Percentiles rank a stretch among this genome's conserved stretches.
phyloP scores from a whole-genome alignment of 2,329 filamentous ascomycete genomes.

The Scytalidium sp. region DNA sequence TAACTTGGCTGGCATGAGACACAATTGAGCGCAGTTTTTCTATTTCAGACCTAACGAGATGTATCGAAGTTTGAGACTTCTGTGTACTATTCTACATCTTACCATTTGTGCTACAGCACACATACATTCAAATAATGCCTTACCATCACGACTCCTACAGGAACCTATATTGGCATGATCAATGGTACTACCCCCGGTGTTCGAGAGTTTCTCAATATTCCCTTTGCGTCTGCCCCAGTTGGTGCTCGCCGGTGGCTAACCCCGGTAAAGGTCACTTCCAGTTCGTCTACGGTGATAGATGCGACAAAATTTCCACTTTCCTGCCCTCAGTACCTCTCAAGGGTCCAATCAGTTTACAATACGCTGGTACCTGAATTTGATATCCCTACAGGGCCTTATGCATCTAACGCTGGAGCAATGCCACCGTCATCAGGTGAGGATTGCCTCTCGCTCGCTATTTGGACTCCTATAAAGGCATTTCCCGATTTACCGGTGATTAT shows the following conservation, averaged over 20 bases:
- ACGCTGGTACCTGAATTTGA: conserved; percentile 11
- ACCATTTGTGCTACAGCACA: too few species aligned
- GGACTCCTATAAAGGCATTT: conserved; percentile 19
- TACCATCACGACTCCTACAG: conserved; percentile 10
- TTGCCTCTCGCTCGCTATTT: conserved; percentile 34
- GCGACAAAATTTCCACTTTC: conserved; percentile 16
- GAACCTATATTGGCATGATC: conserved; percentile 11
- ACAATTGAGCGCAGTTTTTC: too few species aligned
- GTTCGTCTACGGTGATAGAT: conserved; percentile 6
- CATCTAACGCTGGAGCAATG: too few species aligned
- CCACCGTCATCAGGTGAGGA: conserved; percentile 27
- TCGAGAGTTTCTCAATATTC: conserved; percentile 34
- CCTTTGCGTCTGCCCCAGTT: conserved; percentile 33
- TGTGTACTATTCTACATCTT: too few species aligned
- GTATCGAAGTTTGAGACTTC: too few species aligned
- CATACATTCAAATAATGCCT: too few species aligned
- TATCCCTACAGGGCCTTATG: conserved; percentile 11
- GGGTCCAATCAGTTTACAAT: conserved; percentile 10
- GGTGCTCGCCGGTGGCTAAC: conserved; percentile 32
- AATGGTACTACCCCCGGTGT: conserved; percentile 15
- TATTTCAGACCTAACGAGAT: too few species aligned
- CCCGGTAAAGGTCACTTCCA: conserved; percentile 16
- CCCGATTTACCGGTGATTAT: conserved; percentile 32
- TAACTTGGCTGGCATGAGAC: too few species aligned
- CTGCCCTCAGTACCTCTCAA: conserved; percentile 13